phyloP scores from a whole-genome alignment of 345 rosid species.

The Gossypium longicalyx region DNA sequence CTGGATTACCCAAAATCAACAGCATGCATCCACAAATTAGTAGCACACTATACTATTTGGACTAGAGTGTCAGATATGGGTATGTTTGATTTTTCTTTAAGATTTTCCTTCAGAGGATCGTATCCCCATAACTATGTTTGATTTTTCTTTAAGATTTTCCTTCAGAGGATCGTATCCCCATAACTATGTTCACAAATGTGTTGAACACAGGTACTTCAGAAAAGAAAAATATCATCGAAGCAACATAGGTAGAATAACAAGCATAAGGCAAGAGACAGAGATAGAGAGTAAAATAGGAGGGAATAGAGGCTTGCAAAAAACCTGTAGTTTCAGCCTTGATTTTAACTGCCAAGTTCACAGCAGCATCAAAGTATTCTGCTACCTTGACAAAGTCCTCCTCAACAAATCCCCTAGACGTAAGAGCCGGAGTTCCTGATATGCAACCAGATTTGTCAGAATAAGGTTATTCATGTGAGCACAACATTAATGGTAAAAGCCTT shows the following conservation, averaged over 20 bases:
- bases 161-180: neutral
- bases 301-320: conserved; percentile 18
- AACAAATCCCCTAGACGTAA: conserved; percentile 79
- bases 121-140: neutral
- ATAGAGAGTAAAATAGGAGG: neutral
- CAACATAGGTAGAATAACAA: neutral
- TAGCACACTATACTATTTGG: neutral
- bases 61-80: neutral
- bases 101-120: neutral
- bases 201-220: neutral
- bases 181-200: neutral
- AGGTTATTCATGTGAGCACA: neutral
- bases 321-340: conserved; percentile 87
- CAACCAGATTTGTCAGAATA: conserved; percentile 18
- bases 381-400: conserved; percentile 91
- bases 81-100: neutral
- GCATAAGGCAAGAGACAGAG: neutral
- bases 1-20: conserved; percentile 36
- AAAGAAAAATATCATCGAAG: neutral
- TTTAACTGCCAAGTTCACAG: conserved; percentile 59
- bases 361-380: conserved; percentile 73
- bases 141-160: neutral
- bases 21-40: conserved; percentile 14
- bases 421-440: conserved; percentile 85
- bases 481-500: conserved; percentile 9